phyloP scores from a whole-genome alignment of 148 eudicot species.

The Chenopodium suecicum region DNA sequence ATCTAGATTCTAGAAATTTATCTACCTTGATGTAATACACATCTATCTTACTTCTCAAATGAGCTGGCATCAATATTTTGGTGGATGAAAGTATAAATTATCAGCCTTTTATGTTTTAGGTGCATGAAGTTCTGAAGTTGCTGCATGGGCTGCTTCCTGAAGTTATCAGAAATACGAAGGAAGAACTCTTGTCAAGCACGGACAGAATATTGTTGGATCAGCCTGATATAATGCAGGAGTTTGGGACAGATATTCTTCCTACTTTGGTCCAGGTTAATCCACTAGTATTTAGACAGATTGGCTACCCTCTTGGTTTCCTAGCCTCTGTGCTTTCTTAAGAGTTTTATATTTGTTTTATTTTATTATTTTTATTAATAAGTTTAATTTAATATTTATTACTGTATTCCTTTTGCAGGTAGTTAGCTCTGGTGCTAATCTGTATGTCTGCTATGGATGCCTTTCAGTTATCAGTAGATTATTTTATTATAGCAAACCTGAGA shows the following conservation, averaged over 20 bases:
- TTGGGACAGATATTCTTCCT: conserved; percentile 72
- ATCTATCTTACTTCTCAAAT: not conserved
- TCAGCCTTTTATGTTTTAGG: conserved; percentile 38
- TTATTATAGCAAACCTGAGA: conserved; percentile 61
- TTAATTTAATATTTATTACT: not conserved
- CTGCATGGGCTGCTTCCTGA: conserved; percentile 79
- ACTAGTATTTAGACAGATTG: not conserved
- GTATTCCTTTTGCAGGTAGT: conserved; percentile 57
- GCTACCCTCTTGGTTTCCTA: not conserved
- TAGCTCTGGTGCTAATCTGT: conserved; percentile 68
- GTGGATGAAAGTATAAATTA: not conserved
- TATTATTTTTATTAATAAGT: no score
- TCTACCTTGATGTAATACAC: not conserved
- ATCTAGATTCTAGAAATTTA: not conserved
- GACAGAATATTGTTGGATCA: conserved; percentile 54
- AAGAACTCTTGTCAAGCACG: conserved; percentile 38
- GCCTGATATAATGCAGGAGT: conserved; percentile 61
- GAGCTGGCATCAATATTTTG: not conserved
- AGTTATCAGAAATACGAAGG: conserved; percentile 40
- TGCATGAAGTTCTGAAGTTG: conserved; percentile 71
- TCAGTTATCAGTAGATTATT: conserved; percentile 70
- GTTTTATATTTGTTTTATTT: no score
- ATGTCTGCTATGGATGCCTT: conserved; percentile 77
- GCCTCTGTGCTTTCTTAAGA: conserved; percentile 8
- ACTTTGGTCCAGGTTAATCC: conserved; percentile 60